Evolutionary conservation across 345 rosid genomes (phyloP), one percentile per base, ranked within the genome.

Genomic region (Eucalyptus regnans): DNA sequence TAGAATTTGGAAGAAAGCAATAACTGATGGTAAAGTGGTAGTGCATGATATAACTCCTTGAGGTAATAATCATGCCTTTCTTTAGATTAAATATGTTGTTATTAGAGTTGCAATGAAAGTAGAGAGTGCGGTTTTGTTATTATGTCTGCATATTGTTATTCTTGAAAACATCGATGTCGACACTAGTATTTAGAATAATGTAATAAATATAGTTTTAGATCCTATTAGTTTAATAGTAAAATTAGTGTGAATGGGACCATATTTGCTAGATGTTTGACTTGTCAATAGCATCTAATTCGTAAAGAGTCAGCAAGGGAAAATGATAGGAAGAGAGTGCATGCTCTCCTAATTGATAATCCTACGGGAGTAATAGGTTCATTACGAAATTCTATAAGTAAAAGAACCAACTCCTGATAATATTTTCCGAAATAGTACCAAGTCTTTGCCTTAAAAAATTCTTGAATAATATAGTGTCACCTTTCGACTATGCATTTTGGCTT

Each of bases 381-480:
- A 27, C 15, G 31, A 60, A 58, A 60, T 60, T 25, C 66, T 31
- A 25, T 60, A 9, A 1, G 0, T 27, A 60, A 60, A 25, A 1
- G 66, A 60, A 60, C 15, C 66, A 60, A 25, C 14, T 60, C 66
- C 15, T 1, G 1, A 58, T 58, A 58, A 58, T 25, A 58, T 58
- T 58, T 58, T 58, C 7, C 0, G n/a, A 58, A 58, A 58, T 0
- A 11, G 1, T 25, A 58, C 64, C 4, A 11, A 11, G 4, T 58
- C 66, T 58, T 25, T 58, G 64, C 3, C 66, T 0, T 60, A 0
- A 0, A 60, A 60, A 11, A 0, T 25, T 60, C 66, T 60, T 60
- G n/a, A 25, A 60, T 60, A 60, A 60, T 11, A 60, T 60, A 60
- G 1, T 25, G 64, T 60, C 66, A 11, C 66, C 64, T 58, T 58